Base-by-base conservation (phyloP, 139 green algal genomes). In the Chlamydomonas sphaeroides region DNA sequence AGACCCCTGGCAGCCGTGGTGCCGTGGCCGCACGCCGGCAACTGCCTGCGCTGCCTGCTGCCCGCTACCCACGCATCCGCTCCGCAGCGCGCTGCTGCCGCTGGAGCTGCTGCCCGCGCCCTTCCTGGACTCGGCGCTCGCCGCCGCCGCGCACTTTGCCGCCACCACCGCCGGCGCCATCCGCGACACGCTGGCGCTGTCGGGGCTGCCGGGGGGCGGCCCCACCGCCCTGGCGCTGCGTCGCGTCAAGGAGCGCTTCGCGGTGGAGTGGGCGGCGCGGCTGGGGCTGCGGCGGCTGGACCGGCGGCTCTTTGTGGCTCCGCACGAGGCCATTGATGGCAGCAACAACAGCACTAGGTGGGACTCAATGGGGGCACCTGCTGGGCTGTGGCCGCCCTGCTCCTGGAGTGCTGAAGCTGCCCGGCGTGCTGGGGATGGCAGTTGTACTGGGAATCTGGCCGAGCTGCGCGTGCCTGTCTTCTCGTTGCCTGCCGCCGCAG, bases 331-430 rank as follows among this genome's bases (percentile, higher is more conserved):
- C 2, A 45, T 91, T 18, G 79, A 82, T 33, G 88, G 88, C 49
- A 68, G 32, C 49, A 79, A 85, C 70, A 91, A 91, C 84, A 91
- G 86, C 84, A 91, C 78, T 62, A 53, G 45, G 45, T 53, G 45
- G 45, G 45, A 53, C 11, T n/a, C n/a, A n/a, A n/a, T n/a, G n/a
- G n/a, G n/a, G n/a, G n/a, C n/a, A n/a, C n/a, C n/a, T n/a, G n/a
- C n/a, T n/a, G n/a, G n/a, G n/a, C n/a, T n/a, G n/a, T n/a, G n/a
- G n/a, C n/a, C n/a, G n/a, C n/a, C n/a, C n/a, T n/a, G n/a, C n/a
- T n/a, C n/a, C n/a, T n/a, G n/a, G n/a, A n/a, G n/a, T n/a, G n/a
- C n/a, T n/a, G n/a, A n/a, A n/a, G n/a, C n/a, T n/a, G n/a, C n/a
- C n/a, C n/a, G n/a, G n/a, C n/a, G n/a, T n/a, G n/a, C n/a, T n/a